Evolutionary conservation across 768 basidiomycete genomes (phyloP), one percentile per base, ranked within the genome.

Genomic region (Cytidiella melzeri): DNA sequence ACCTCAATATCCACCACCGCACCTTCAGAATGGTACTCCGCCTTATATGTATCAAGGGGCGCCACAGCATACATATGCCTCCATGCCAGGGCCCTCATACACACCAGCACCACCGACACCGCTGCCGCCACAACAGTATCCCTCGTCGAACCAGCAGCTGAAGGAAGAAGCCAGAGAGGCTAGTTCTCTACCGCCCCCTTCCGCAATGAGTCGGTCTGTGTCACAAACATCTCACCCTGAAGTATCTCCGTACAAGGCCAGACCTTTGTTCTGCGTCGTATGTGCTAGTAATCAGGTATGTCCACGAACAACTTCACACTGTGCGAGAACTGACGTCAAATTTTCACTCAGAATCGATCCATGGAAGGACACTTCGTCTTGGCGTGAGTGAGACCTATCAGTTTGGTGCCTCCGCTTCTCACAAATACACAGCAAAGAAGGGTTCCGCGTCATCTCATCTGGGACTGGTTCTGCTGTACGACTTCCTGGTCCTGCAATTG

Each of bases 391-490:
- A 38, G 28, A 3, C 27, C 10, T 11, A 10, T 39, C 2, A 4
- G 20, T 55, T 52, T 45, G 45, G 25, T 28, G 38, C 30, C 37
- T 41, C 36, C 23, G 45, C 45, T 28, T 23, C 43, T 54, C 9
- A 46, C 49, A 27, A 13, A 27, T n/a, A n/a, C n/a, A 9, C 67
- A 96, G 94, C 43, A 89, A 93, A 70, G 93, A 91, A 45, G 89
- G 92, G 2, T 87, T 84, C 63, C 82, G 82, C 28, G 96, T 99
- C 41, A 85, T 91, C 47, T 97, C 95, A 3, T 93, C 82, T 27
- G 96, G 96, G 7, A 98, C 96, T 43, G 96, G 96, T 26, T 97
- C 95, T 3, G 92, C 93, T 19, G 96, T 99, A 42, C 88, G 96
- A 47, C 70, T 99, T 27, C 96, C 96, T 27, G 96, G 96, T 0